Base-by-base conservation (phyloP, 441 rosid species). In the Manihot esculenta region DNA sequence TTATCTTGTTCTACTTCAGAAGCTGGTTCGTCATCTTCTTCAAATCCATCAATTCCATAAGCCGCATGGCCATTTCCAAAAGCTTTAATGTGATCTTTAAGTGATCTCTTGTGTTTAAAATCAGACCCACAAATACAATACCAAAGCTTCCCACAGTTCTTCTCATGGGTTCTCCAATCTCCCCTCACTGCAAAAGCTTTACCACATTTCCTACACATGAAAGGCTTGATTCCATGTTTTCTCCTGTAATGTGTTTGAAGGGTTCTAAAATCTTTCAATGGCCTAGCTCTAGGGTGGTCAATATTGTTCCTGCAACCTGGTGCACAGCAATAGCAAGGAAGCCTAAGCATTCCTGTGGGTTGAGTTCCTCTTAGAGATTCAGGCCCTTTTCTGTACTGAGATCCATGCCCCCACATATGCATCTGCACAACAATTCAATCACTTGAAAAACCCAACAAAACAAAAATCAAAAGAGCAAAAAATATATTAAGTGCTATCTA, bases 361-460 rank as follows among this genome's bases (percentile, higher is more conserved):
- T 92, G 97, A 1, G 94, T 90, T 70, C 97, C 97, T 75, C 96
- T 83, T 20, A 92, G 80, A 2, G 97, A 92, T 74, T 92, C 97
- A 0, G 97, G 97, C 54, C 97, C 97, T 79, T 87, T 92, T 66
- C 97, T 82, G 80, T 92, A 92, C 73, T 92, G 94, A 69, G 97
- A 90, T 78, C 97, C 97, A 73, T 92, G 97, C 77, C 97, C 96
- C 97, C 97, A 92, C 97, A 92, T 92, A 73, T 92, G 97, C 97
- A 92, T 92, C 97, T 92, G 70, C 72, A 73, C 6, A 24, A 33
- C 3, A 38, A 33, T 59, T 41, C 38, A 23, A 18, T 35, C 6
- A 35, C 41, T n/a, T n/a, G n/a, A n/a, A 7, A 35, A 35, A 35
- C 41, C 41, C 41, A 35, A 35, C 41, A 35, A 35, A 35, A 24